These are phyloP conservation scores for Verticillium klebahnii DNA, from an alignment of 2,329 filamentous ascomycete genomes.

Conservation along the genomic window DNA sequence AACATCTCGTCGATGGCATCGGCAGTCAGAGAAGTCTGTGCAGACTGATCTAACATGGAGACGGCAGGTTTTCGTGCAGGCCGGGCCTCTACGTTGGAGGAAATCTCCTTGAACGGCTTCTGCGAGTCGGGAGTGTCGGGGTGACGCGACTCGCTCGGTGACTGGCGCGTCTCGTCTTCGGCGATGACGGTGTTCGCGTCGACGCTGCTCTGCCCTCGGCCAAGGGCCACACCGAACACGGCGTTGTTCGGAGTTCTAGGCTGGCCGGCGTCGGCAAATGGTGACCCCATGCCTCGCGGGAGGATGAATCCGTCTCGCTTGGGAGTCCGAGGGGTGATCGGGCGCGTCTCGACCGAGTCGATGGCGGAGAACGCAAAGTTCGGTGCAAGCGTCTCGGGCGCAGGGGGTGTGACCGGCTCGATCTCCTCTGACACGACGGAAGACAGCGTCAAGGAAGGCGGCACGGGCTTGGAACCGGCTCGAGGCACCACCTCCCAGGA, in stretches of 20 bases:
- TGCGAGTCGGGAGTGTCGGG: slow-evolving; percentile 50
- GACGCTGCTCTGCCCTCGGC: slow-evolving; percentile 37
- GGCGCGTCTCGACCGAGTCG: slow-evolving; percentile 40
- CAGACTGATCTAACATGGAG: slow-evolving; percentile 62
- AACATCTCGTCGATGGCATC: slow-evolving; percentile 76
- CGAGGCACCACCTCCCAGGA: slow-evolving; percentile 37
- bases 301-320: slow-evolving; percentile 54
- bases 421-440: slow-evolving; percentile 28
- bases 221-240: slow-evolving; percentile 37
- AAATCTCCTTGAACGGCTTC: slow-evolving; percentile 57
- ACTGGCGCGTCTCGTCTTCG: slow-evolving; percentile 60
- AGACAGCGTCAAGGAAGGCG: slow-evolving; percentile 29
- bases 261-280: slow-evolving; percentile 21
- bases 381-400: slow-evolving; percentile 14
- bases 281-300: slow-evolving; percentile 36
- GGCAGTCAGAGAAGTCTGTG: slow-evolving; percentile 81
- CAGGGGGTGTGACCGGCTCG: slow-evolving; percentile 31
- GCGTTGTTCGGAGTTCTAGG: slow-evolving; percentile 35
- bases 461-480: slow-evolving; percentile 14
- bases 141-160: slow-evolving; percentile 33
- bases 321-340: slow-evolving; percentile 43
- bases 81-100: slow-evolving; percentile 47
- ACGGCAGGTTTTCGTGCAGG: slow-evolving; percentile 31
- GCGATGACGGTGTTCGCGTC: slow-evolving; percentile 46
- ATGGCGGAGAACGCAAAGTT: slow-evolving; percentile 39